Conservation (phyloP, 176 grass and related monocot genomes). For the Avena sativa region DNA sequence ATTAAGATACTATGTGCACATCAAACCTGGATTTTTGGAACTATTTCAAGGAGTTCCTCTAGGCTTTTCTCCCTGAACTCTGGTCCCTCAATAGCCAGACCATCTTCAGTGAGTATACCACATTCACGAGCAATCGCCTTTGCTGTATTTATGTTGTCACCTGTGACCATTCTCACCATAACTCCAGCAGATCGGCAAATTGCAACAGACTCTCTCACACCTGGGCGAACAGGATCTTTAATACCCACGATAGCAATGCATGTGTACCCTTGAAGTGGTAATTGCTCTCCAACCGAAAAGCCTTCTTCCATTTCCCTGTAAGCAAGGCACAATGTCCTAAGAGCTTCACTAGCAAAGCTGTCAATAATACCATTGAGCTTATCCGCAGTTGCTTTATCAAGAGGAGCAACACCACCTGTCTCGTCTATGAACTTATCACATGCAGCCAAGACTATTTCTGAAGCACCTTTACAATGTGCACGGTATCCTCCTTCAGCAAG, state of each 20-base stretch:
- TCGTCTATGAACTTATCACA: conserved; percentile 79
- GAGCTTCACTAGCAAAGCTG: conserved; percentile 85
- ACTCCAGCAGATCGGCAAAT: conserved; percentile 86
- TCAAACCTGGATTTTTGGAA: conserved; percentile 94
- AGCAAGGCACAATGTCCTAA: conserved; percentile 88
- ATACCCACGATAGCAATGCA: conserved; percentile 95
- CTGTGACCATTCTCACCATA: conserved; percentile 95
- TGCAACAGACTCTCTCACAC: conserved; percentile 95
- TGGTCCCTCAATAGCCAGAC: conserved; percentile 88
- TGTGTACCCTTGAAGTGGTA: conserved; percentile 75
- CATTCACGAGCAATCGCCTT: conserved; percentile 95
- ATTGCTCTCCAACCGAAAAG: conserved; percentile 57
- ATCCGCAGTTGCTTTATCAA: conserved; percentile 63
- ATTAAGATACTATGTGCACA: conserved; percentile 23
- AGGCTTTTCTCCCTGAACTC: conserved; percentile 87
- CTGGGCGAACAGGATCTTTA: conserved; percentile 93
- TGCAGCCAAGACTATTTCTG: conserved; percentile 91
- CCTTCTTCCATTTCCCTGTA: conserved; percentile 80
- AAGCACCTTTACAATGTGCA: conserved; percentile 89
- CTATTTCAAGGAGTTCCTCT: conserved; percentile 65
- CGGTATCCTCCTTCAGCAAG: conserved; percentile 68
- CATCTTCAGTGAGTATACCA: conserved; percentile 93
- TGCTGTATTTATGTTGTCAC: conserved; percentile 96
- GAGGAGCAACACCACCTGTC: conserved; percentile 56
- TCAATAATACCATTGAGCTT: conserved; percentile 79